Evolutionary conservation across 2,329 filamentous ascomycete species (phyloP).

Genomic region (Venturia asperata): DNA sequence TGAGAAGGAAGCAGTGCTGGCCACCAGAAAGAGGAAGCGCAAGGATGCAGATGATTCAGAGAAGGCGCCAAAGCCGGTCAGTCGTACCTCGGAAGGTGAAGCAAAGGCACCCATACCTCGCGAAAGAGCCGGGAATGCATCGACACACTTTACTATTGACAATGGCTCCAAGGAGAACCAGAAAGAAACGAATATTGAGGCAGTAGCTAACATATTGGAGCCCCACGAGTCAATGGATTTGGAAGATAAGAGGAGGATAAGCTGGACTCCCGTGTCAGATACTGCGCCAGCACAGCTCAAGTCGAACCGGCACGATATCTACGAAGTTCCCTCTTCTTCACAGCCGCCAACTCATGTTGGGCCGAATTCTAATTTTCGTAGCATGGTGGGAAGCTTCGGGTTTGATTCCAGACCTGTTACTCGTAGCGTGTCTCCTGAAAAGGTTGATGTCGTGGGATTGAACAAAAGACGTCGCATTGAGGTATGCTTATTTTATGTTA

Average conservation of each 20-base stretch:
- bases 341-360: not conserved
- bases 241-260: constrained; percentile 28
- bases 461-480: constrained; percentile 20
- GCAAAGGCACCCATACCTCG: not conserved
- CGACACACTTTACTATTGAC: not conserved
- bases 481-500: constrained; percentile 8
- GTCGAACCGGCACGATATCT: constrained; percentile 23
- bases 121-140: not conserved
- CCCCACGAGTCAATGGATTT: constrained; percentile 17
- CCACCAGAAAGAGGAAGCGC: constrained; percentile 10
- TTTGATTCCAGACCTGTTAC: not conserved
- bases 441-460: constrained; percentile 3
- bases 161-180: not conserved
- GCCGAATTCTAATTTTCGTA: constrained; percentile 10
- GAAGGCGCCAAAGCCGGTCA: not conserved
- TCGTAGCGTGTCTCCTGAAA: constrained; percentile 9
- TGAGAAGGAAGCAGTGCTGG: not conserved
- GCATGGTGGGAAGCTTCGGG: constrained; percentile 15
- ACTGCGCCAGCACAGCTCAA: constrained; percentile 22
- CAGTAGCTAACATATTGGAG: not conserved
- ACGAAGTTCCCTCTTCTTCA: constrained; percentile 22
- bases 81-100: not conserved
- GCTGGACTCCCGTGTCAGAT: constrained; percentile 34
- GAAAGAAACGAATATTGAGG: not conserved
- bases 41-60: not conserved